Conservation (phyloP, 176 grass and related monocot genomes). For the Melocanna baccifera region DNA sequence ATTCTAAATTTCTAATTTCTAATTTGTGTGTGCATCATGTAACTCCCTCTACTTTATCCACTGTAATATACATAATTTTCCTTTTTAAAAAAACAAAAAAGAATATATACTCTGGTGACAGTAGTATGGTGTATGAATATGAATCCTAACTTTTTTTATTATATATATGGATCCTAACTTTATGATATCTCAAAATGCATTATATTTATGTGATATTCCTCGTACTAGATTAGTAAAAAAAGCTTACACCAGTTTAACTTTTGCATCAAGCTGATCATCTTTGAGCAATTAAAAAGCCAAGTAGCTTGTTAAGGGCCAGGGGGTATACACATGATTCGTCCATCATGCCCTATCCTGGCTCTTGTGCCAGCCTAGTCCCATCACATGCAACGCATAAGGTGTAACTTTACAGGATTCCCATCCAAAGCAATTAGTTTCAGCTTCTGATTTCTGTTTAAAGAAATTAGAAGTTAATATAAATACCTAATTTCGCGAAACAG, state of each 20-base stretch:
- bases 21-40: neutral
- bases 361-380: neutral
- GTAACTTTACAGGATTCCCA: too few species aligned
- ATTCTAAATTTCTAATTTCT: neutral
- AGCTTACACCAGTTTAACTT: neutral
- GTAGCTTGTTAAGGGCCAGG: conserved; percentile 30
- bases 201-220: neutral
- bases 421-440: too few species aligned
- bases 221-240: neutral
- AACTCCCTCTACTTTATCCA: neutral
- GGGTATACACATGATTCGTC: conserved; percentile 38
- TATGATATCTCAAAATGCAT: neutral
- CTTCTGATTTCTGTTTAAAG: too few species aligned
- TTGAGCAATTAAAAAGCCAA: conserved; percentile 13
- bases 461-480: too few species aligned
- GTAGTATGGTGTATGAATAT: neutral
- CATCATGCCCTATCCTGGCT: conserved; percentile 3
- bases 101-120: neutral
- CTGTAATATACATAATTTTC: neutral
- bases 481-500: too few species aligned
- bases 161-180: neutral
- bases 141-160: neutral
- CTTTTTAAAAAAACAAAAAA: neutral
- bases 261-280: conserved; percentile 1
- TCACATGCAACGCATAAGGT: too few species aligned